These are phyloP conservation scores for Arthrobotrys sphaeroides DNA, from an alignment of 2,329 filamentous ascomycete species.

Conservation along the genomic window DNA sequence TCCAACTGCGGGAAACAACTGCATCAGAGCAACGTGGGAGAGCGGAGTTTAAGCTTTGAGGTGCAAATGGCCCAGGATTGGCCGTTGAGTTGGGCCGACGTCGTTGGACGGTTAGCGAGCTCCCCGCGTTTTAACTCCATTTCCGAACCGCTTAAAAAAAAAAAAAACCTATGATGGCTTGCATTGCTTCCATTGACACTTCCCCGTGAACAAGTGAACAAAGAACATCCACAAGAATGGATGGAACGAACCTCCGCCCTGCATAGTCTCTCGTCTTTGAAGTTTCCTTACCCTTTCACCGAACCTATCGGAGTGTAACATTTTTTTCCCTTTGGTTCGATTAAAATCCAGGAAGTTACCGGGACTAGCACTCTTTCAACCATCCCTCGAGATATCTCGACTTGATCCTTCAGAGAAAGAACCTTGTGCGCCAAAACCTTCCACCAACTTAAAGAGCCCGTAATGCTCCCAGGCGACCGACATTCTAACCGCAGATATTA, in stretches of 20 bases:
- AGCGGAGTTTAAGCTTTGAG: too few species aligned
- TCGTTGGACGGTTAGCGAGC: slow-evolving; percentile 22
- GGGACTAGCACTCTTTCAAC: not conserved
- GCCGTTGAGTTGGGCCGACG: slow-evolving; percentile 16
- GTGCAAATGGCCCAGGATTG: not conserved
- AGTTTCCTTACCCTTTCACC: not conserved
- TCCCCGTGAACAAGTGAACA: not conserved
- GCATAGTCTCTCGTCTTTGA: not conserved
- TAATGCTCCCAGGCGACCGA: slow-evolving; percentile 41
- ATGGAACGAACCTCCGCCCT: not conserved
- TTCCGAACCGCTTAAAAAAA: slow-evolving; percentile 4
- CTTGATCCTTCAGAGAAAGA: not conserved
- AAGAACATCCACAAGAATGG: slow-evolving; percentile 14
- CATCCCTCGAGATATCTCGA: not conserved
- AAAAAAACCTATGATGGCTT: slow-evolving; percentile 1
- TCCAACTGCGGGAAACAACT: too few species aligned
- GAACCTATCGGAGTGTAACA: not conserved
- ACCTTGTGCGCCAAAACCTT: slow-evolving; percentile 4
- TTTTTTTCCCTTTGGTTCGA: not conserved
- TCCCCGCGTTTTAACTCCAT: slow-evolving; percentile 25
- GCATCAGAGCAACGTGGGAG: too few species aligned
- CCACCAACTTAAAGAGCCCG: slow-evolving; percentile 28
- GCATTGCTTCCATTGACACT: slow-evolving; percentile 22
- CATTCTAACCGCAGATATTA: slow-evolving; percentile 47
- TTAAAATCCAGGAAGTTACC: too few species aligned